Base-by-base conservation (phyloP, 1,284 basidiomycete genomes). In the Ustilago trichophora region DNA sequence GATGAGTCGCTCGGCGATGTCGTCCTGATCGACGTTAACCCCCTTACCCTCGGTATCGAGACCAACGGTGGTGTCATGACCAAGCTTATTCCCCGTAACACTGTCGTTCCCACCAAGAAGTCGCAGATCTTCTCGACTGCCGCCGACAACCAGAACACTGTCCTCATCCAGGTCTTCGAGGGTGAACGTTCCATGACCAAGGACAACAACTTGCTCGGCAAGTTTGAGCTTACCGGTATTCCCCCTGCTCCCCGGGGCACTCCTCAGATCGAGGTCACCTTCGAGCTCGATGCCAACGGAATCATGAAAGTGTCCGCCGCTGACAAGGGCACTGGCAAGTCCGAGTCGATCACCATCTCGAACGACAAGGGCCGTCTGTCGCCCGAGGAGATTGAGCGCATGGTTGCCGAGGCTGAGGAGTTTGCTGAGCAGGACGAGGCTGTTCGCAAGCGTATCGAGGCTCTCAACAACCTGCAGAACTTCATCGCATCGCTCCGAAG, bases 21-120 rank as follows among this genome's bases (percentile, higher is more conserved):
- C 67, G 91, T 98, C 66, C 89, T 98, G 62, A 93, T 98, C 80
- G 95, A 98, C 83, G 93, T 98, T 82, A 90, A 89, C 87, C 92
- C 93, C 21, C 86, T 95, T 35, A 93, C 91, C 22, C 88, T 95
- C 78, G 94, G 94, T 88, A 97, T 98, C 77, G 94, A 97, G 87
- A 98, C 93, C 73, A 95, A 93, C 42, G 95, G 95, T 59, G 95
- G 94, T 84, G 93, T 98, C 77, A 93, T 98, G 88, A 97, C 94
- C 81, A 94, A 95, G 85, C 88, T 98, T 77, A 95, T 95, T 77
- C 87, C 91, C 63, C 91, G 94, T 79, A 97, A 97, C 89, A 97
- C 95, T 26, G 92, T 95, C 80, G 92, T 98, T 74, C 94, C 94
- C 55, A 97, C 95, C 82, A 92, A 92, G 87, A 98, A 98, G 87